These are phyloP conservation scores for Microstroma glucosiphilum DNA, from an alignment of 1,284 basidiomycete genomes.

Conservation along the genomic window DNA sequence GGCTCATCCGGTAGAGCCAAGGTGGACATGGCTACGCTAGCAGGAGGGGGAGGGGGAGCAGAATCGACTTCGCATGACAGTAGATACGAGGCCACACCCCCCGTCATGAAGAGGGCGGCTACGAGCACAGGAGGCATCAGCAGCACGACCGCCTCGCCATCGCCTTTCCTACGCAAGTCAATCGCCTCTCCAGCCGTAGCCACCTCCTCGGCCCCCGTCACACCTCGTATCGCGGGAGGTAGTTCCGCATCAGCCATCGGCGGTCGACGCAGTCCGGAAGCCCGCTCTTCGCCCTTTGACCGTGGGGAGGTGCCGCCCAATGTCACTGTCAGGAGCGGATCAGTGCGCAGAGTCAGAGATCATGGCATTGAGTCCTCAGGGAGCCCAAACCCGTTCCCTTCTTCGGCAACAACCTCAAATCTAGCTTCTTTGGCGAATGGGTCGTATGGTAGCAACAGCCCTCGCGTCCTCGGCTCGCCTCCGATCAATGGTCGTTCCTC, in stretches of 20 bases:
- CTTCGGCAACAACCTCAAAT: neutral
- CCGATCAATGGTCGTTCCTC: neutral
- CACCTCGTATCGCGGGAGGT: neutral
- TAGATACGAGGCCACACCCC: neutral
- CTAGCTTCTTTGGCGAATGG: neutral
- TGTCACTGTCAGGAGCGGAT: neutral
- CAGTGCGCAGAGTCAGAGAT: neutral
- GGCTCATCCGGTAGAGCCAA: slow-evolving; percentile 5
- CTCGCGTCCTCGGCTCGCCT: neutral
- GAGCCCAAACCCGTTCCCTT: neutral
- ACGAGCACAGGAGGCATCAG: neutral
- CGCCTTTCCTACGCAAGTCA: neutral
- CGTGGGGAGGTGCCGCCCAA: neutral
- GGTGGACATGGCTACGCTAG: neutral
- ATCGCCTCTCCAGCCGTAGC: neutral
- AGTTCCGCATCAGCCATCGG: neutral
- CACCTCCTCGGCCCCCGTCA: neutral
- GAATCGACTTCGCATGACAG: neutral
- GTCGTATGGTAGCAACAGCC: neutral
- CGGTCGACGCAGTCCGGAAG: neutral
- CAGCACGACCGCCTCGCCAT: neutral
- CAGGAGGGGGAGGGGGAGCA: neutral
- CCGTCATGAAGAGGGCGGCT: neutral
- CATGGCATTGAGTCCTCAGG: neutral
- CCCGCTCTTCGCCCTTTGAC: neutral